Evolutionary conservation across 2,329 filamentous ascomycete genomes (phyloP), one percentile per base, ranked within the genome.

Genomic region (Hypoxylon sp.): DNA sequence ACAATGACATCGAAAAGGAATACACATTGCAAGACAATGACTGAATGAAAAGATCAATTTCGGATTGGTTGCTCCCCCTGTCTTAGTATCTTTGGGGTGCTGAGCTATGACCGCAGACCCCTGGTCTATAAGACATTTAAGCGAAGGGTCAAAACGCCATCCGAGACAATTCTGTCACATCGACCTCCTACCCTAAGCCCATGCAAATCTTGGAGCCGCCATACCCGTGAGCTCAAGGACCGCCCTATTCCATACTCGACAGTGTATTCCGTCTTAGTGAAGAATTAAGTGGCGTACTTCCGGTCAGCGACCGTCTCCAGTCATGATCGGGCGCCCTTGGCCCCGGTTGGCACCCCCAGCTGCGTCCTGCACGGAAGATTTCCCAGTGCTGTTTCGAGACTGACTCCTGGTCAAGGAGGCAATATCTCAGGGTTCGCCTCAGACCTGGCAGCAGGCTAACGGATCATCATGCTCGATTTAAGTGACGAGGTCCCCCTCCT

Each of bases 141-240:
- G 75, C 76, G 73, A 77, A 65, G 63, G 71, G 65, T 71, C 73
- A 73, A 84, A 85, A 85, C 83, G 80, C 80, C 68, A 83, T 75
- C 76, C 83, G 83, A 86, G 83, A 86, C 84, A 79, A 68, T 75
- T 81, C 80, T 85, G 83, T 82, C 81, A 84, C 83, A 83, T 73
- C 71, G 64, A 66, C 70, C 72, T 73, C 73, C 73, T 67, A 68
- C 69, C 70, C 71, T 69, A 74, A 70, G 64, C 70, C 66, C 68
- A 64, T 57, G 66, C 60, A 67, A 65, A 60, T 64, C 58, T 70
- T 63, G 46, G 63, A 70, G 63, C 70, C 65, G 65, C 56, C 13
- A 39, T 63, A 67, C 35, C 65, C 67, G 65, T 67, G 60, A 60
- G 57, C 50, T 29, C 67, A 65, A 66, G 54, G 51, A 63, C 51